phyloP scores from a whole-genome alignment of 352 stramenopile species.

The Bremia lactucae region DNA sequence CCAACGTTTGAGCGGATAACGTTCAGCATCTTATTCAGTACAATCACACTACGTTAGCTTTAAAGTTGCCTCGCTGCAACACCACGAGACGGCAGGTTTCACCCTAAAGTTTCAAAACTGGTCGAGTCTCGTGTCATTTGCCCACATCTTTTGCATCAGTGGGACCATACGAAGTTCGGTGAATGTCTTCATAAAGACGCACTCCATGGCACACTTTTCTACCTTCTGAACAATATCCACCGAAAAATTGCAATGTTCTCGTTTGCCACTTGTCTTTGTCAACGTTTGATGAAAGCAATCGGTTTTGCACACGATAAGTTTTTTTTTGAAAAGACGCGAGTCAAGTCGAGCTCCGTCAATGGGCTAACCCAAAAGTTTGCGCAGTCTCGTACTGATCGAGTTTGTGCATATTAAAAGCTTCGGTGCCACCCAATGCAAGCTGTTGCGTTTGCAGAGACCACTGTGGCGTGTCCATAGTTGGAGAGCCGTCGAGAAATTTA shows the following conservation, averaged over 20 bases:
- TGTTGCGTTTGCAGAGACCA: slow-evolving; percentile 20
- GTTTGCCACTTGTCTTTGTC: not conserved
- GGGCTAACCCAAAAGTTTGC: slow-evolving; percentile 28
- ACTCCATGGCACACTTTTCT: slow-evolving; percentile 27
- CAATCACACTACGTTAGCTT: slow-evolving; percentile 38
- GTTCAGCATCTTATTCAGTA: no score
- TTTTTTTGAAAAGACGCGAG: slow-evolving; percentile 28
- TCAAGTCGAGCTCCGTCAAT: slow-evolving; percentile 24
- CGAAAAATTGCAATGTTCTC: slow-evolving; percentile 21
- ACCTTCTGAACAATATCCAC: slow-evolving; percentile 27
- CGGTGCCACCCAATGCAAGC: slow-evolving; percentile 3
- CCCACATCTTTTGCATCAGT: slow-evolving; percentile 33
- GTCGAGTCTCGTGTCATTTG: slow-evolving; percentile 27
- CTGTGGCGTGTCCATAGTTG: slow-evolving; percentile 7
- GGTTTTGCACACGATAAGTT: slow-evolving; percentile 25
- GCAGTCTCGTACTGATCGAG: slow-evolving; percentile 26
- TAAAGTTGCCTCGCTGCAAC: slow-evolving; percentile 24
- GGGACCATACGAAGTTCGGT: slow-evolving; percentile 15
- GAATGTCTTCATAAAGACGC: slow-evolving; percentile 36
- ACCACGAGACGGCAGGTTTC: slow-evolving; percentile 32
- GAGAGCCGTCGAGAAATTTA: slow-evolving; percentile 22
- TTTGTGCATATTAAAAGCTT: slow-evolving; percentile 16
- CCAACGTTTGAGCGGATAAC: no score
- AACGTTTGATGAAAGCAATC: slow-evolving; percentile 12
- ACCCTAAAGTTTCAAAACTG: slow-evolving; percentile 35